These are phyloP conservation scores for Marasmius tenuissimus DNA, from an alignment of 1,284 basidiomycete species.

Conservation along the genomic window DNA sequence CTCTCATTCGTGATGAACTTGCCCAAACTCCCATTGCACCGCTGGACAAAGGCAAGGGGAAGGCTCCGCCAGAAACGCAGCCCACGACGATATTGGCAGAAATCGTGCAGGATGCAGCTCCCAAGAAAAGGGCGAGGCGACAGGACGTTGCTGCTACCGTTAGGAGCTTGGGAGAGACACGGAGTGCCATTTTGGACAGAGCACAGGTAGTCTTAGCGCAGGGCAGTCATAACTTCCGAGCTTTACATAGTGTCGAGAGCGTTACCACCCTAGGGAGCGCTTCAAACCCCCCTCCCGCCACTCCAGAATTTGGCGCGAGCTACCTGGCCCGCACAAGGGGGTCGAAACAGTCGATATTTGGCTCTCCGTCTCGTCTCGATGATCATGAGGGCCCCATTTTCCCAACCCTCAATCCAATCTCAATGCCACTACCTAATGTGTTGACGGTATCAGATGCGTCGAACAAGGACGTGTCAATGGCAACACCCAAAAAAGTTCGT, in stretches of 20 bases:
- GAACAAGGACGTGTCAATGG: background rate
- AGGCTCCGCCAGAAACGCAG: constrained; percentile 10
- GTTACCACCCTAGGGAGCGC: background rate
- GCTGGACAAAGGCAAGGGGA: constrained; percentile 22
- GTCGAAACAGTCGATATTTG: constrained; percentile 4
- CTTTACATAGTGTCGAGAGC: background rate
- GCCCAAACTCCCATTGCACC: constrained; percentile 20
- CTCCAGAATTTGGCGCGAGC: constrained; percentile 9
- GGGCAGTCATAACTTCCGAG: background rate
- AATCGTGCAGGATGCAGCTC: constrained; percentile 43
- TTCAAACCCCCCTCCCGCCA: background rate
- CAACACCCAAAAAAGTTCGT: background rate
- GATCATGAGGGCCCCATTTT: background rate
- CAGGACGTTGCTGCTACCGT: constrained; percentile 45
- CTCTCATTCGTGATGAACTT: constrained; percentile 53
- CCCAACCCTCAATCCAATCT: background rate
- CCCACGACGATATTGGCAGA: constrained; percentile 55
- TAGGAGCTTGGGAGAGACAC: constrained; percentile 44
- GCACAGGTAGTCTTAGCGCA: constrained; percentile 49
- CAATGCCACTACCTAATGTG: background rate
- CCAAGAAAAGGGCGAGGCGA: constrained; percentile 45
- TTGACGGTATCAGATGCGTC: constrained; percentile 3
- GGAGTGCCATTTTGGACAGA: constrained; percentile 51
- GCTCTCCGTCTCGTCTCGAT: background rate
- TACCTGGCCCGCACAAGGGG: constrained; percentile 1